phyloP scores from a whole-genome alignment of 2,329 filamentous ascomycete genomes.

The Neonectria ditissima region DNA sequence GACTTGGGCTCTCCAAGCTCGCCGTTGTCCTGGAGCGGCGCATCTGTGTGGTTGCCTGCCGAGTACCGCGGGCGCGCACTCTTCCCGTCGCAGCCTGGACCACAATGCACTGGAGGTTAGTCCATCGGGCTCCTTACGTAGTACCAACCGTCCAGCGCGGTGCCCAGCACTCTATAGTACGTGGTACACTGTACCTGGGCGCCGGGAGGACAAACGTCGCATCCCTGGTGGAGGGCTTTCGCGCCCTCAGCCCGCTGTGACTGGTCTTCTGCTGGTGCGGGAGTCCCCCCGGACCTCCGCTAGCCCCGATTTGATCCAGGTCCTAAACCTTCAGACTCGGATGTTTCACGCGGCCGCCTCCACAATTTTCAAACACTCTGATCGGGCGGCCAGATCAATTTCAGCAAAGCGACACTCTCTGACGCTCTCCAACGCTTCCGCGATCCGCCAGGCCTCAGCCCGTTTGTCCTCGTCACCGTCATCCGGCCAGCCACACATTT shows the following conservation, averaged over 20 bases:
- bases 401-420: slow-evolving; percentile 15
- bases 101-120: slow-evolving; percentile 12
- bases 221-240: slow-evolving; percentile 26
- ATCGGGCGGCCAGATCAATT: slow-evolving; percentile 22
- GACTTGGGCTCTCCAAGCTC: slow-evolving; percentile 40
- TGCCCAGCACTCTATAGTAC: slow-evolving; percentile 14
- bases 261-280: slow-evolving; percentile 31
- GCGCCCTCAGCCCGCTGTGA: slow-evolving; percentile 4
- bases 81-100: slow-evolving; percentile 6
- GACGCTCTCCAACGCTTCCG: neutral
- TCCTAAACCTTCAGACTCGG: slow-evolving; percentile 35
- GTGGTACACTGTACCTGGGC: slow-evolving; percentile 19
- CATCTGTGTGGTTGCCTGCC: slow-evolving; percentile 28
- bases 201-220: slow-evolving; percentile 19
- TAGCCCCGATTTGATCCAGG: slow-evolving; percentile 36
- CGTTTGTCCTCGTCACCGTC: slow-evolving; percentile 1
- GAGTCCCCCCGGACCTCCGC: slow-evolving; percentile 24
- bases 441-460: slow-evolving; percentile 8
- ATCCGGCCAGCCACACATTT: slow-evolving; percentile 11
- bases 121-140: slow-evolving; percentile 14
- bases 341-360: slow-evolving; percentile 44
- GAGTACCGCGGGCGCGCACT: slow-evolving; percentile 22
- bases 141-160: neutral
- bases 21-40: slow-evolving; percentile 31
- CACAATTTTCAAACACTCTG: slow-evolving; percentile 39